These are phyloP conservation scores for Lentinula guzmanii DNA, from an alignment of 768 basidiomycete species.

Conservation along the genomic window DNA sequence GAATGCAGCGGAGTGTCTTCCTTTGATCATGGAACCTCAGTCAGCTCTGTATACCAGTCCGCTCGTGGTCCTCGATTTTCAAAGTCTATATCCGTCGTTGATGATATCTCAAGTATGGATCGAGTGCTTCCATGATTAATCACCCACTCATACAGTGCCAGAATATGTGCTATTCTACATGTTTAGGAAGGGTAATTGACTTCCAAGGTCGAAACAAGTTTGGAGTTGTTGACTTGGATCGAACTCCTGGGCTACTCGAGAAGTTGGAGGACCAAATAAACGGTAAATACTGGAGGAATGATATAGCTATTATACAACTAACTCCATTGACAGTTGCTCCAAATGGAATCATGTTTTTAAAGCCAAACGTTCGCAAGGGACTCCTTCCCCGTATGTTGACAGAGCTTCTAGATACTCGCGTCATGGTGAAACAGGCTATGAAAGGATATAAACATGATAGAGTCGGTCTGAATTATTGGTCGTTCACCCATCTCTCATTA, in stretches of 20 bases:
- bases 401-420: constrained; percentile 89
- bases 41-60: constrained; percentile 93
- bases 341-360: constrained; percentile 93
- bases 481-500: background rate
- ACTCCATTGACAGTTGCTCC: constrained; percentile 63
- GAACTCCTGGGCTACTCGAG: constrained; percentile 61
- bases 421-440: constrained; percentile 99
- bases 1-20: constrained; percentile 95
- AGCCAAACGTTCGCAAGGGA: constrained; percentile 76
- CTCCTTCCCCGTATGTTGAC: constrained; percentile 86
- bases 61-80: constrained; percentile 91
- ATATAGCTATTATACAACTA: background rate
- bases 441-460: constrained; percentile 73
- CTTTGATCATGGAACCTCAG: constrained; percentile 90
- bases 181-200: constrained; percentile 80
- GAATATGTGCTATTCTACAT: constrained; percentile 96
- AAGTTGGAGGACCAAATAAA: constrained; percentile 72
- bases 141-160: constrained; percentile 30
- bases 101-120: constrained; percentile 70
- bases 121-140: too few species aligned
- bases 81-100: constrained; percentile 92
- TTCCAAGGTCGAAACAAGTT: constrained; percentile 88
- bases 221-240: constrained; percentile 71
- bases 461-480: constrained; percentile 28
- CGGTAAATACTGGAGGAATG: constrained; percentile 35